Conservation (phyloP, 148 eudicot species). For the Rhododendron henanense region DNA sequence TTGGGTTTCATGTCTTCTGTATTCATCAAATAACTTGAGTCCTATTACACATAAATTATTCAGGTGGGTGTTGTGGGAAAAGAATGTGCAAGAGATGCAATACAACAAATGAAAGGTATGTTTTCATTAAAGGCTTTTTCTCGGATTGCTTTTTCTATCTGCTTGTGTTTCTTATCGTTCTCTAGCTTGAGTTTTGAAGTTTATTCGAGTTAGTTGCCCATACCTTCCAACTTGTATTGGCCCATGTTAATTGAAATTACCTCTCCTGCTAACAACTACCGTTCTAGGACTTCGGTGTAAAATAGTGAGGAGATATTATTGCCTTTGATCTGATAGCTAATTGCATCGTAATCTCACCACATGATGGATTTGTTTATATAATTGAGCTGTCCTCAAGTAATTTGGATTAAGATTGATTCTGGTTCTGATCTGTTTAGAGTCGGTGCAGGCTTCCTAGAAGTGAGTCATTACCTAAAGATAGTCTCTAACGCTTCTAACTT, state of each 20-base stretch:
- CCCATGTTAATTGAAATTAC: neutral
- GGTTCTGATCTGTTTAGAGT: constrained; percentile 37
- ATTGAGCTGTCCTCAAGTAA: neutral
- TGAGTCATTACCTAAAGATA: constrained; percentile 66
- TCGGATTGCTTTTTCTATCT: neutral
- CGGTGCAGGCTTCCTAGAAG: constrained; percentile 68
- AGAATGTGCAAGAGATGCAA: constrained; percentile 8
- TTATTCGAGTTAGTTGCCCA: neutral
- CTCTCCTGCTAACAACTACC: neutral
- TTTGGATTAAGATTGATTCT: neutral
- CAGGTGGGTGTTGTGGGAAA: constrained; percentile 11
- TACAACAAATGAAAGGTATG: constrained; percentile 33
- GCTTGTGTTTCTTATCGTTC: neutral
- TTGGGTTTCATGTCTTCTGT: neutral
- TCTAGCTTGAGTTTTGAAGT: neutral
- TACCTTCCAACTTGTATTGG: neutral
- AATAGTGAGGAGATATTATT: neutral
- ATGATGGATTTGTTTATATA: neutral
- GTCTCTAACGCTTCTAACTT: constrained; percentile 61
- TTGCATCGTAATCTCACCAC: neutral
- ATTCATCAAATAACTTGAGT: constrained; percentile 2
- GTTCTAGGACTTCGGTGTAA: neutral
- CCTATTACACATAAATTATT: constrained; percentile 37
- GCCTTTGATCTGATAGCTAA: neutral
- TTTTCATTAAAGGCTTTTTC: neutral